phyloP scores from a whole-genome alignment of 2,329 filamentous ascomycete genomes.

The Eutypa lata region DNA sequence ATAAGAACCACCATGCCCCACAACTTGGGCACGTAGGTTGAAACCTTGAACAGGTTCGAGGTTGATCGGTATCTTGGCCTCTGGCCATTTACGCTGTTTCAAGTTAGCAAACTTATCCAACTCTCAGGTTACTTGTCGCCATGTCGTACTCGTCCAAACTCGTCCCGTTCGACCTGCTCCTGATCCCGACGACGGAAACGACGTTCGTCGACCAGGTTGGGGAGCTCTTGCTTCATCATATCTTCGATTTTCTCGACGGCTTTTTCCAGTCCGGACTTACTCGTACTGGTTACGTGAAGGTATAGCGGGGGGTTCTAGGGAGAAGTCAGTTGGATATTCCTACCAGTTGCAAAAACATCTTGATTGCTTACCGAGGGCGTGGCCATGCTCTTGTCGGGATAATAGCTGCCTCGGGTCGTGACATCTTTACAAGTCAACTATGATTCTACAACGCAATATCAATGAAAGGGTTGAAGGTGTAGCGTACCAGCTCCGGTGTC shows the following conservation, averaged over 20 bases:
- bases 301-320: constrained; percentile 85
- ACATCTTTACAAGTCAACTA: constrained; percentile 81
- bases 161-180: constrained; percentile 81
- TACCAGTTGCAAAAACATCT: neutral
- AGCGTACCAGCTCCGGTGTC: constrained; percentile 99
- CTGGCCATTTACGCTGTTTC: constrained; percentile 93
- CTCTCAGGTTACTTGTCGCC: neutral
- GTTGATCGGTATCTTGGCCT: constrained; percentile 87
- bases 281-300: constrained; percentile 90
- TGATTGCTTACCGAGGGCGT: constrained; percentile 73
- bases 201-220: constrained; percentile 90
- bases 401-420: constrained; percentile 94
- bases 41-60: constrained; percentile 92
- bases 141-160: constrained; percentile 74
- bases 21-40: constrained; percentile 93
- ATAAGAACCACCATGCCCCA: constrained; percentile 89
- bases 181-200: constrained; percentile 82
- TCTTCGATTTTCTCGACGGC: constrained; percentile 89
- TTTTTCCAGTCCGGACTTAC: constrained; percentile 85
- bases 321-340: constrained; percentile 7
- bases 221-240: constrained; percentile 92
- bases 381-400: constrained; percentile 96
- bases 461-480: constrained; percentile 48
- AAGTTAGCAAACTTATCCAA: constrained; percentile 10
- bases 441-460: constrained; percentile 45